These are phyloP conservation scores for Pichia membranifaciens DNA, from an alignment of 805 yeast species.

Conservation along the genomic window DNA sequence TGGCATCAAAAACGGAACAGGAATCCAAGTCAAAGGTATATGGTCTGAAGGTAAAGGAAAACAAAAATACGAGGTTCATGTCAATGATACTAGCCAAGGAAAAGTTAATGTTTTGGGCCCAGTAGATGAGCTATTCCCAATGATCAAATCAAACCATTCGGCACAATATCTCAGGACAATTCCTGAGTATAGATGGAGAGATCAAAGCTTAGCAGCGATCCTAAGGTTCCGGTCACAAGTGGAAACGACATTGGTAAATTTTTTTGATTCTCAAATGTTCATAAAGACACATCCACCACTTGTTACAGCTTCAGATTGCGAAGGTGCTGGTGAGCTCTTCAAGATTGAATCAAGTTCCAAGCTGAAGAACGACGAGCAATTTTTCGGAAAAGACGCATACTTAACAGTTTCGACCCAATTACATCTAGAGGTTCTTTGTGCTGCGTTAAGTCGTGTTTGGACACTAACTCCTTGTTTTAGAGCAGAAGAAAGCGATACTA, in stretches of 20 bases:
- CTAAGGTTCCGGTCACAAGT: slow-evolving; percentile 68
- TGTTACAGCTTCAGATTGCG: slow-evolving; percentile 87
- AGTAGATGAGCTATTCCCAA: slow-evolving; percentile 61
- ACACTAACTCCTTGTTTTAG: slow-evolving; percentile 87
- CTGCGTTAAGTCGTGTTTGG: slow-evolving; percentile 78
- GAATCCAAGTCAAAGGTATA: slow-evolving; percentile 26
- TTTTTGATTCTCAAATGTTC: slow-evolving; percentile 50
- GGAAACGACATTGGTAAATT: slow-evolving; percentile 47
- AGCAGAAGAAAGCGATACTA: slow-evolving; percentile 89
- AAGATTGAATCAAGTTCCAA: slow-evolving; percentile 36
- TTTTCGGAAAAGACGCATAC: slow-evolving; percentile 63
- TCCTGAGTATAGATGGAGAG: slow-evolving; percentile 77
- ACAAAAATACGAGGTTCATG: slow-evolving; percentile 48
- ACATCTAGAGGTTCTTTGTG: slow-evolving; percentile 76
- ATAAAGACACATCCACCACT: slow-evolving; percentile 80
- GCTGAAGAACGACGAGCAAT: slow-evolving; percentile 26
- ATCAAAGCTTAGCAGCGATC: slow-evolving; percentile 57
- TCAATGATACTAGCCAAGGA: slow-evolving; percentile 26
- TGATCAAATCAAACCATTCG: slow-evolving; percentile 75
- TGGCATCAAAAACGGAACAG: slow-evolving; percentile 35
- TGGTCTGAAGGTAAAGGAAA: slow-evolving; percentile 43
- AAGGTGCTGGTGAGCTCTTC: slow-evolving; percentile 95
- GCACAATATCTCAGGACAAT: slow-evolving; percentile 59
- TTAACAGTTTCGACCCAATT: slow-evolving; percentile 89
- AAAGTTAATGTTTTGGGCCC: slow-evolving; percentile 50